These are phyloP conservation scores for Apiospora aurea DNA, from an alignment of 2,329 filamentous ascomycete species.

Conservation along the genomic window DNA sequence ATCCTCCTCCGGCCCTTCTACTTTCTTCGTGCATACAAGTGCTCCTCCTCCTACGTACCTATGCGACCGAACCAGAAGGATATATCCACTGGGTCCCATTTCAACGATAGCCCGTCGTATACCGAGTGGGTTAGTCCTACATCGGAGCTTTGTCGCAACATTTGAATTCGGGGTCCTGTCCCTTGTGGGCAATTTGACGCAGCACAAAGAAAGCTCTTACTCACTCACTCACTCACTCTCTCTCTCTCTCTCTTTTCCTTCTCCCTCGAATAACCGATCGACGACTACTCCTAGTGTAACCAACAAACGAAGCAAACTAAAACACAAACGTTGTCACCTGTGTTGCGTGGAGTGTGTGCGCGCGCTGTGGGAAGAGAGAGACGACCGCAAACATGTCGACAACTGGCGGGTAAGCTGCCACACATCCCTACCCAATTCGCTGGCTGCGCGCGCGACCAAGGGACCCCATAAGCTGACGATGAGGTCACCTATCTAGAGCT, in stretches of 20 bases:
- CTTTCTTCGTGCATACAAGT: background rate
- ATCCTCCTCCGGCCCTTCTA: background rate
- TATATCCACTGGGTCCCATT: constrained; percentile 11
- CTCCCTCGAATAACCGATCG: background rate
- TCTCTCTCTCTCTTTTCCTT: background rate
- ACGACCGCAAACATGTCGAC: constrained; percentile 38
- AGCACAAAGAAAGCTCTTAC: background rate
- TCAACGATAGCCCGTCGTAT: constrained; percentile 5
- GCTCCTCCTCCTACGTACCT: background rate
- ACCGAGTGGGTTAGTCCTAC: constrained; percentile 20
- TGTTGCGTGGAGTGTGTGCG: background rate
- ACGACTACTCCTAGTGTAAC: background rate
- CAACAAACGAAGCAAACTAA: background rate
- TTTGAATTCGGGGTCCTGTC: constrained; percentile 11
- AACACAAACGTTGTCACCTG: background rate
- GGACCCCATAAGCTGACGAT: constrained; percentile 10
- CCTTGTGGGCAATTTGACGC: constrained; percentile 10
- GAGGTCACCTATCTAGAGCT: constrained; percentile 58
- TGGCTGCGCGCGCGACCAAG: background rate
- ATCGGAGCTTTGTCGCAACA: constrained; percentile 21
- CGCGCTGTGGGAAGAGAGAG: constrained; percentile 13
- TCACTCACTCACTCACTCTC: background rate
- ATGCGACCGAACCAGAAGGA: background rate
- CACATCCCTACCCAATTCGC: background rate
- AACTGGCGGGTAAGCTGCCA: constrained; percentile 37